Evolutionary conservation across 2,329 filamentous ascomycete species (phyloP).

Genomic region (Aspergillus viridinutans): DNA sequence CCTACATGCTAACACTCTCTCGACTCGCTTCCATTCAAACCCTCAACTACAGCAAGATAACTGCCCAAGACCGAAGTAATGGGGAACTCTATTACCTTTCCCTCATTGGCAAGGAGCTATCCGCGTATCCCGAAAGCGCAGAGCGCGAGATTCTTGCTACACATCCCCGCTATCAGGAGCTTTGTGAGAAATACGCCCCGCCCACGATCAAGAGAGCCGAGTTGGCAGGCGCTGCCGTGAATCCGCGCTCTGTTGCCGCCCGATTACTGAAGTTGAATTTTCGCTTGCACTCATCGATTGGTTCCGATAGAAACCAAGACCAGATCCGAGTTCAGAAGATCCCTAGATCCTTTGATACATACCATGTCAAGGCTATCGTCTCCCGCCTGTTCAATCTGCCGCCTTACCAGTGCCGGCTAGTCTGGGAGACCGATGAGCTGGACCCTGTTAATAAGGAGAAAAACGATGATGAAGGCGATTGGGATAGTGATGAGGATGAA

Average conservation of each 20-base stretch:
- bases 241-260: conserved; percentile 78
- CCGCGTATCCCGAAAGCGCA: conserved; percentile 38
- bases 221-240: conserved; percentile 39
- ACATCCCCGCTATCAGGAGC: conserved; percentile 68
- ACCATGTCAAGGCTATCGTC: conserved; percentile 74
- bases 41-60: conserved; percentile 60
- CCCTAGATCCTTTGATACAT: conserved; percentile 74
- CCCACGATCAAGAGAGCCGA: conserved; percentile 59
- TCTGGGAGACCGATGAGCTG: conserved; percentile 91
- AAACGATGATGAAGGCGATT: conserved; percentile 49
- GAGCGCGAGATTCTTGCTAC: conserved; percentile 51
- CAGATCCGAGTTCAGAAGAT: conserved; percentile 51
- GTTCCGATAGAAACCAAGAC: conserved; percentile 4
- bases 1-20: conserved; percentile 82
- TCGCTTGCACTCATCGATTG: conserved; percentile 40
- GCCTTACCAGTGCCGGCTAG: conserved; percentile 61
- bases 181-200: conserved; percentile 73
- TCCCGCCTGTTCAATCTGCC: conserved; percentile 63
- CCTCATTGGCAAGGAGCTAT: conserved; percentile 73
- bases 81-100: conserved; percentile 92
- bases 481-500: conserved; percentile 44
- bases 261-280: conserved; percentile 64
- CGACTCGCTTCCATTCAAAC: conserved; percentile 64
- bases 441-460: conserved; percentile 68
- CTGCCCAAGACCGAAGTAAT: conserved; percentile 70